Percentiles rank a stretch among this genome's conserved stretches.
phyloP scores from a whole-genome alignment of 371 early-diverging fungal genomes.

The Basidiobolus meristosporus region DNA sequence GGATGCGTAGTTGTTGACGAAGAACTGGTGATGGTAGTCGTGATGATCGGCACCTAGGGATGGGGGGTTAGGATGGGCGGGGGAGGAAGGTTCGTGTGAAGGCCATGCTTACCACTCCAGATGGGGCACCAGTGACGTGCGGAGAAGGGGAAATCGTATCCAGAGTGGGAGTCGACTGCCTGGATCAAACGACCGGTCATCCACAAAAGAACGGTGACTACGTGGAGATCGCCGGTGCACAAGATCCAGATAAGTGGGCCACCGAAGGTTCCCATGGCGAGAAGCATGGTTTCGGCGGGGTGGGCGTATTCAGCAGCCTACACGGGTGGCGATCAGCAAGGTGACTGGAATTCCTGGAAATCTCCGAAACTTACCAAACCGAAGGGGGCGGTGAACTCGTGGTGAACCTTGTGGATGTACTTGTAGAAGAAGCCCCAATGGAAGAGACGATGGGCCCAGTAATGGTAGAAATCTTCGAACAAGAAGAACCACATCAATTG shows the following conservation, averaged over 20 bases:
- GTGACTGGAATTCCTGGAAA: not conserved
- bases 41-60: conserved; percentile 61
- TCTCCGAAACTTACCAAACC: conserved; percentile 23
- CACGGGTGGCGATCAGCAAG: not conserved
- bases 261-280: conserved; percentile 55
- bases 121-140: conserved; percentile 56
- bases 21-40: conserved; percentile 68
- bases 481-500: conserved; percentile 56
- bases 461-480: conserved; percentile 65
- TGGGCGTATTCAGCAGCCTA: conserved; percentile 69
- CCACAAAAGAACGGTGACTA: conserved; percentile 66
- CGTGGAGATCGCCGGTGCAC: conserved; percentile 36
- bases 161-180: conserved; percentile 83
- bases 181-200: conserved; percentile 53
- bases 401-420: conserved; percentile 81
- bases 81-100: not conserved
- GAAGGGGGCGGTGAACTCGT: conserved; percentile 81
- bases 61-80: not conserved
- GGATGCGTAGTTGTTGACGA: conserved; percentile 62
- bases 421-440: conserved; percentile 80
- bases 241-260: conserved; percentile 47
- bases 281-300: conserved; percentile 53
- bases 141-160: conserved; percentile 89
- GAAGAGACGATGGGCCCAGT: conserved; percentile 65
- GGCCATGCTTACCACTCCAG: conserved; percentile 31